Evolutionary conservation across 768 basidiomycete species (phyloP).

Genomic region (Suillus placidus): DNA sequence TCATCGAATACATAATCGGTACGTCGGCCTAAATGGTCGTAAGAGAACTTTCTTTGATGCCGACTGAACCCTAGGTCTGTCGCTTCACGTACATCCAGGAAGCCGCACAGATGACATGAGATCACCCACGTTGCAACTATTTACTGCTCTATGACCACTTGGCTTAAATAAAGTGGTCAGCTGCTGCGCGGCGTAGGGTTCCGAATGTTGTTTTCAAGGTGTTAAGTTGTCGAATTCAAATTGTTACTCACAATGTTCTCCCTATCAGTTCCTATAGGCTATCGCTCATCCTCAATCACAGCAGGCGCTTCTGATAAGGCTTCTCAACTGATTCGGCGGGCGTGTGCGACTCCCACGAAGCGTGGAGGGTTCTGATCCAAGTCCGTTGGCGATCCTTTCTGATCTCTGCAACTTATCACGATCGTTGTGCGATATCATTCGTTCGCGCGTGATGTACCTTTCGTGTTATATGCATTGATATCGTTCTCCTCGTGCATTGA

Average conservation of each 20-base stretch:
- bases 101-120: not conserved
- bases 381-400: not conserved
- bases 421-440: not conserved
- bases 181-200: not conserved
- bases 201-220: not conserved
- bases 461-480: not conserved
- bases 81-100: not conserved
- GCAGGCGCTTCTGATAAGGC: not conserved
- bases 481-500: not conserved
- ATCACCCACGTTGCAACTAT: not conserved
- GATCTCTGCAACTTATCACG: not conserved
- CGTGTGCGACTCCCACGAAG: not conserved
- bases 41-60: not conserved
- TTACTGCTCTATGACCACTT: not conserved
- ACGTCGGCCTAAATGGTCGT: not conserved
- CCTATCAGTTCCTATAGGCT: not conserved
- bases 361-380: not conserved
- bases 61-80: not conserved
- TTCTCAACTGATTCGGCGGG: not conserved
- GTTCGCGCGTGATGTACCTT: not conserved
- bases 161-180: not conserved
- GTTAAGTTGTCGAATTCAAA: not conserved
- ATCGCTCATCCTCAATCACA: not conserved
- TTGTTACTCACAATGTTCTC: not conserved
- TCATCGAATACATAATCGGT: slow-evolving; percentile 1